Evolutionary conservation across 1,139 yeast genomes (phyloP).

Genomic region (Candida neerlandica): DNA sequence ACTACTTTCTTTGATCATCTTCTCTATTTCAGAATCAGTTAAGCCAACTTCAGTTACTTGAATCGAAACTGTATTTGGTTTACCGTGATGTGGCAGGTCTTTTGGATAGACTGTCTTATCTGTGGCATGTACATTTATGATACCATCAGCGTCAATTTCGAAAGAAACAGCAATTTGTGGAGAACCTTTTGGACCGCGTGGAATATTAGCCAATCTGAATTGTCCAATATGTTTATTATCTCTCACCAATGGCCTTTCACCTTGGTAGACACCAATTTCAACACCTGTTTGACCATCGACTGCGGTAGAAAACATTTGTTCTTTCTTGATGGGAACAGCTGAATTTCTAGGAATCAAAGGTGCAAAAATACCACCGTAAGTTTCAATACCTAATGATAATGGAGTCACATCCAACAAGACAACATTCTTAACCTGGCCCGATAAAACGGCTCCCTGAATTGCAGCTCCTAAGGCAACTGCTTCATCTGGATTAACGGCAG

Average conservation of each 20-base stretch:
- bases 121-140: slow-evolving; percentile 70
- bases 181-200: slow-evolving; percentile 72
- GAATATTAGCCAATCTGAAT: slow-evolving; percentile 67
- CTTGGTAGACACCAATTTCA: slow-evolving; percentile 76
- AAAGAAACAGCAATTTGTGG: slow-evolving; percentile 76
- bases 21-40: slow-evolving; percentile 62
- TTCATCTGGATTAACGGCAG: slow-evolving; percentile 78
- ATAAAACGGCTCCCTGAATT: slow-evolving; percentile 75
- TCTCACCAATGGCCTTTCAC: slow-evolving; percentile 72
- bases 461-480: slow-evolving; percentile 88
- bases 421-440: slow-evolving; percentile 74
- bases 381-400: slow-evolving; percentile 75
- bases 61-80: slow-evolving; percentile 52
- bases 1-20: slow-evolving; percentile 55
- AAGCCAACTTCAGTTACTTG: slow-evolving; percentile 72
- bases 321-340: slow-evolving; percentile 71
- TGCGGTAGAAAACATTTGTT: slow-evolving; percentile 77
- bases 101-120: slow-evolving; percentile 60
- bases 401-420: slow-evolving; percentile 78
- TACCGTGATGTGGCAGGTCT: slow-evolving; percentile 29
- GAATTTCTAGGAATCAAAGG: slow-evolving; percentile 77
- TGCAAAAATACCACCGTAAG: slow-evolving; percentile 79
- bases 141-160: slow-evolving; percentile 83
- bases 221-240: slow-evolving; percentile 76
- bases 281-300: slow-evolving; percentile 87